Evolutionary conservation across 1,284 basidiomycete genomes (phyloP).

Genomic region (Boletellus sp.): DNA sequence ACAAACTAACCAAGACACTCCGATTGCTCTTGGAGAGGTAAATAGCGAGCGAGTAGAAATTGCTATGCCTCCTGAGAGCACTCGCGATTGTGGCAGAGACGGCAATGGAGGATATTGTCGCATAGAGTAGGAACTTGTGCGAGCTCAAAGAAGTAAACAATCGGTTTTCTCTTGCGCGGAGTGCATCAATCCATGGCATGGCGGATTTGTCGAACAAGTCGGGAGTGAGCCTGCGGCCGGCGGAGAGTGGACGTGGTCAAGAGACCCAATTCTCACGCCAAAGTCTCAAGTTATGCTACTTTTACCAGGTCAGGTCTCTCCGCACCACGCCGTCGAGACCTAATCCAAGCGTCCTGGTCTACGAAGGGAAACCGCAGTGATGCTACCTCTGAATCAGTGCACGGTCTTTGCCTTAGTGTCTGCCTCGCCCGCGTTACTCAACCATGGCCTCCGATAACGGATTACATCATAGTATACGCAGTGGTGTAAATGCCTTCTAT

Average conservation of each 20-base stretch:
- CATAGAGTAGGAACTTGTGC: conserved; percentile 69
- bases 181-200: conserved; percentile 33
- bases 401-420: too few relatives aligned
- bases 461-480: too few relatives aligned
- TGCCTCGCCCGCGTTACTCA: too few relatives aligned
- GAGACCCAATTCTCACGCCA: conserved; percentile 12
- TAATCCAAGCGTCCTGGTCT: too few relatives aligned
- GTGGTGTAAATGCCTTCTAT: too few relatives aligned
- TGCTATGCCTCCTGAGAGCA: conserved; percentile 81
- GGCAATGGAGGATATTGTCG: conserved; percentile 63
- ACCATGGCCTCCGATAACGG: not conserved
- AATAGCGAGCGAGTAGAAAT: conserved; percentile 93
- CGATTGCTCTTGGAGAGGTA: conserved; percentile 90
- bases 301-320: too few relatives aligned
- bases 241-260: conserved; percentile 12
- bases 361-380: too few relatives aligned
- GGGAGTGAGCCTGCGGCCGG: not conserved
- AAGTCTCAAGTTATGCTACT: too few relatives aligned
- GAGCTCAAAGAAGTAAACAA: conserved; percentile 50
- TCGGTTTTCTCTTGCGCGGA: conserved; percentile 40
- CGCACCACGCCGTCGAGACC: too few relatives aligned
- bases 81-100: conserved; percentile 71
- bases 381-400: too few relatives aligned
- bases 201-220: not conserved
- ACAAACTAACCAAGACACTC: conserved; percentile 72